A percentile compares a stretch with the other conserved stretches of the same genome.
Evolutionary conservation across 306 rosid genomes (phyloP).

Genomic region (Lupinus albus): DNA sequence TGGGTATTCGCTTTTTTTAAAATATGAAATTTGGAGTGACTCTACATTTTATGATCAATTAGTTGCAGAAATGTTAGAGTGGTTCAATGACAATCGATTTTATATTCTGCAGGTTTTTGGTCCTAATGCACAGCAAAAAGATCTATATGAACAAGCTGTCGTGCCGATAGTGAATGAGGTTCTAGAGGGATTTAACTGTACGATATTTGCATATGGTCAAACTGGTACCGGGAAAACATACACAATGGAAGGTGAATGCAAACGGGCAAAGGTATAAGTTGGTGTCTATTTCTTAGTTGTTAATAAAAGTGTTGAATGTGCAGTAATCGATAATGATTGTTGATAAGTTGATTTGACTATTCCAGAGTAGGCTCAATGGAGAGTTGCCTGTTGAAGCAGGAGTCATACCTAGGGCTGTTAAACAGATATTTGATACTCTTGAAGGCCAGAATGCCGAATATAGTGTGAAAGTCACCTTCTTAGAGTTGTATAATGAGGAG

Average conservation of each 20-base stretch:
- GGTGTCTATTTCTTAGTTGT: not conserved
- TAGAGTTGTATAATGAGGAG: slow-evolving; percentile 90
- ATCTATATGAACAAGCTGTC: slow-evolving; percentile 71
- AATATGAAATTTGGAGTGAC: too few species aligned
- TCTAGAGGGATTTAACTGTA: slow-evolving; percentile 90
- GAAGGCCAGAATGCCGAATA: slow-evolving; percentile 92
- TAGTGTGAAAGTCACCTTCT: slow-evolving; percentile 89
- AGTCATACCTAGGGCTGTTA: slow-evolving; percentile 90
- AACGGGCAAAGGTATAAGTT: slow-evolving; percentile 74
- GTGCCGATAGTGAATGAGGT: slow-evolving; percentile 85
- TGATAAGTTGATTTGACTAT: slow-evolving; percentile 23
- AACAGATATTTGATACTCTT: slow-evolving; percentile 91
- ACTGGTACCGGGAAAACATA: slow-evolving; percentile 92
- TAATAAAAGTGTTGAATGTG: not conserved
- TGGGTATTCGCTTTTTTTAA: too few species aligned
- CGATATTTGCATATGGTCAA: slow-evolving; percentile 94
- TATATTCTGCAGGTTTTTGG: slow-evolving; percentile 60
- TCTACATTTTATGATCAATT: too few species aligned
- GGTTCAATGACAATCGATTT: not conserved
- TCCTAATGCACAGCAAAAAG: slow-evolving; percentile 67
- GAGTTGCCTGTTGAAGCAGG: slow-evolving; percentile 90
- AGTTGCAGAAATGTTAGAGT: not conserved
- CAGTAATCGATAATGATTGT: not conserved
- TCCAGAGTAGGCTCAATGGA: slow-evolving; percentile 82
- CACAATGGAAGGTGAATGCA: slow-evolving; percentile 97